A percentile compares a stretch with the other conserved stretches of the same genome.
Conservation (phyloP, 169 alveolate species). For the Eimeria maxima region DNA sequence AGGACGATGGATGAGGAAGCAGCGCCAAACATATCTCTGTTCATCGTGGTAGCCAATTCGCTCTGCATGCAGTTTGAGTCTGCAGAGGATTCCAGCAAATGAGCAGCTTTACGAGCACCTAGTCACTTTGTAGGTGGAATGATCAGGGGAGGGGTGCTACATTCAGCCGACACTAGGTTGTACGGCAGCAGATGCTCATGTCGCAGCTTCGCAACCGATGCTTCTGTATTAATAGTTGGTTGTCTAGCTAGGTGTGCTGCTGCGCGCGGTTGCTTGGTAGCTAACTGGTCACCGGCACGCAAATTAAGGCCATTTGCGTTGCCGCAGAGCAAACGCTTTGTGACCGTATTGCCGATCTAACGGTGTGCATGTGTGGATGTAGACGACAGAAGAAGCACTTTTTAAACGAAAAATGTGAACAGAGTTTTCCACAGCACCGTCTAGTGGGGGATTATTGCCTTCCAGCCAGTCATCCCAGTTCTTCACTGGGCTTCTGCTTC, state of each 20-base stretch:
- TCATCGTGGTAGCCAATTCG: not conserved
- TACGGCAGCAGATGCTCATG: not conserved
- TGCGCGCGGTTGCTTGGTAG: not conserved
- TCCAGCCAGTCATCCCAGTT: not conserved
- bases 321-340: not conserved
- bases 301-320: not conserved
- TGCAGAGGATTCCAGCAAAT: not conserved
- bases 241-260: not conserved
- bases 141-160: not conserved
- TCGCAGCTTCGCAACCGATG: not conserved
- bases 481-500: constrained; percentile 7
- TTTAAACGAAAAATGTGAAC: not conserved
- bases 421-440: not conserved
- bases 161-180: not conserved
- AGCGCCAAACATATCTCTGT: not conserved
- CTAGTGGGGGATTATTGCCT: not conserved
- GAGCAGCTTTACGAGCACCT: not conserved
- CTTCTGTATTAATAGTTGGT: not conserved
- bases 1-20: constrained; percentile 36
- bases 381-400: not conserved
- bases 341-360: not conserved
- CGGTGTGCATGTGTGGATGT: not conserved
- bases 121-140: too few species aligned
- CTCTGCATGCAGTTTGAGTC: not conserved
- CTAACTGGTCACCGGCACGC: constrained; percentile 1